Base-by-base conservation (phyloP, 1,284 basidiomycete genomes). In the Vanrija humicola region DNA sequence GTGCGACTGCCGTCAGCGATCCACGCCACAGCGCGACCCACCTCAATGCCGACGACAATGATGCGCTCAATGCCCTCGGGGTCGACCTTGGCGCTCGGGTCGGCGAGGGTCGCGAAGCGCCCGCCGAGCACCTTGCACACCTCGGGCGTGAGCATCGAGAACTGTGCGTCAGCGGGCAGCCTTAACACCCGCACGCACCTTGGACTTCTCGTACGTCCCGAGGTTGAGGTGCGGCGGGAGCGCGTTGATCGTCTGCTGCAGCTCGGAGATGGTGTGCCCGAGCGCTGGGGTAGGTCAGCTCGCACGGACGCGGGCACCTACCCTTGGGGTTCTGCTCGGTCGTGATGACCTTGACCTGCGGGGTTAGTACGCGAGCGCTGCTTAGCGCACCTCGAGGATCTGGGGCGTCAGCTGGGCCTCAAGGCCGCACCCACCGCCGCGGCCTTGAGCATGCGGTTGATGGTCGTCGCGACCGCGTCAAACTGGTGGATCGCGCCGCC, bases 281-380 rank as follows among this genome's bases (percentile, higher is more conserved):
- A 94, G 82, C 0, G 83, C 90, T 45, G 55, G 14, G 23, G 28
- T 48, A 29, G 42, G 44, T 40, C 16, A 23, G 40, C 40, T 14
- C 25, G 34, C 12, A 34, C 39, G 23, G 40, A 7, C 16, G 10
- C 44, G 39, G 25, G 34, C 23, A 42, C 56, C 29, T 18, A 87
- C 89, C 88, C 80, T 79, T 84, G 1, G 88, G 82, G 68, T 90
- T 89, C 75, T 95, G 91, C 62, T 92, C 90, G 0, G 90, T 93
- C 15, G 55, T 42, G 23, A 58, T 40, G 42, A 59, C 40, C 34
- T 34, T 34, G 2, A 39, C 15, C 44, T 46, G 5, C 9, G 28
- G 48, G 16, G 38, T 16, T n/a, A 18, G 14, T 25, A 29, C 43
- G 46, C 59, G 28, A 59, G 50, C 46, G 16, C 19, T 26, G 45